A percentile compares a stretch with the other conserved stretches of the same genome.
Conservation (phyloP, 2,329 filamentous ascomycete genomes). For the Neonectria sp. region DNA sequence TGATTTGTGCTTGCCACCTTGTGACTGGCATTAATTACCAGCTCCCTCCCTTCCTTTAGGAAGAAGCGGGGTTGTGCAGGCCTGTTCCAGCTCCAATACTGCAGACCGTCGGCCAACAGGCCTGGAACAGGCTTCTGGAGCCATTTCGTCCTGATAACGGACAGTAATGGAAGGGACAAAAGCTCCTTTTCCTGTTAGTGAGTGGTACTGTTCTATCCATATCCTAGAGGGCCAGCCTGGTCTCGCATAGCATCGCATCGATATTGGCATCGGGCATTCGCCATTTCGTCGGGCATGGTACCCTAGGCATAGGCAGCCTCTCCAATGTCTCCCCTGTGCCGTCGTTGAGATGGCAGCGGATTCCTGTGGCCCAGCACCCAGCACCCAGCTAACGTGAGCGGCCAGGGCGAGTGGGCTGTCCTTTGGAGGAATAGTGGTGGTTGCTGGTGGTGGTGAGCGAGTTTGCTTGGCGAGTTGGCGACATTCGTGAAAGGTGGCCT, state of each 20-base stretch:
- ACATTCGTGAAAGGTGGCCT: conserved; percentile 19
- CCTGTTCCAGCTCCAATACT: conserved; percentile 4
- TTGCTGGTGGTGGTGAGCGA: conserved; percentile 21
- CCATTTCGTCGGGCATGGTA: background rate
- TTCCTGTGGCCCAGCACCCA: conserved; percentile 13
- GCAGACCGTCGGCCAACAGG: conserved; percentile 6
- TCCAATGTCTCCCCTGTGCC: conserved; percentile 13
- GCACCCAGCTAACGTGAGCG: conserved; percentile 21
- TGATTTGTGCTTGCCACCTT: conserved; percentile 2
- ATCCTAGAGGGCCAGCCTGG: background rate
- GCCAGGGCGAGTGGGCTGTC: conserved; percentile 29
- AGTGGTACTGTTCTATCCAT: background rate
- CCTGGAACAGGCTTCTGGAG: background rate
- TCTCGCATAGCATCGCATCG: background rate
- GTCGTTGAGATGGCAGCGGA: conserved; percentile 1
- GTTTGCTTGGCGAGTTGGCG: conserved; percentile 3
- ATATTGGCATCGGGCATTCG: background rate
- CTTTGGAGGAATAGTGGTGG: conserved; percentile 27
- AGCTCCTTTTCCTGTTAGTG: background rate
- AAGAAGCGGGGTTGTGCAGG: conserved; percentile 11
- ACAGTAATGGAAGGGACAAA: background rate
- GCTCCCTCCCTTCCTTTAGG: conserved; percentile 2
- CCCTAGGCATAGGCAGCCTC: background rate
- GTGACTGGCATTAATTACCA: conserved; percentile 9
- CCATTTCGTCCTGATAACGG: background rate